A percentile compares a stretch with the other conserved stretches of the same genome.
phyloP scores from a whole-genome alignment of 1,139 yeast species.

The Nakaseomyces sp. region DNA sequence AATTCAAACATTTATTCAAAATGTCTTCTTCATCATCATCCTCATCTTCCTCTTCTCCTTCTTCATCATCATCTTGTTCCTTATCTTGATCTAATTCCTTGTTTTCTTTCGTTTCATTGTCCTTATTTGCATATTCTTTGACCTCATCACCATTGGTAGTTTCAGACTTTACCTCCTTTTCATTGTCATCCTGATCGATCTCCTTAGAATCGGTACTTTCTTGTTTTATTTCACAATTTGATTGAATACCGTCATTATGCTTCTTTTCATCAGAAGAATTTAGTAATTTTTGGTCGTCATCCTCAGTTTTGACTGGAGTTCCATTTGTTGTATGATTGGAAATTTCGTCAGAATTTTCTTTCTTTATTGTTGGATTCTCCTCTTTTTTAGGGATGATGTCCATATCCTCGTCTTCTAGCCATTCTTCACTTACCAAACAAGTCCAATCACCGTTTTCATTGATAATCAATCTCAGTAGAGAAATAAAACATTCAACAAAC shows the following conservation, averaged over 20 bases:
- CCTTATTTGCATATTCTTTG: conserved; percentile 31
- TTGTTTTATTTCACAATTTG: neutral
- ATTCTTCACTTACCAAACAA: conserved; percentile 30
- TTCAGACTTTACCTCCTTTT: neutral
- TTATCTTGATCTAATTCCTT: conserved; percentile 29
- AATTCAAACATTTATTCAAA: conserved; percentile 47
- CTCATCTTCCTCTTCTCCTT: conserved; percentile 16
- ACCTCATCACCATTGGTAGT: conserved; percentile 7
- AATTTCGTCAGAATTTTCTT: neutral
- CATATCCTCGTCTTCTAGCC: conserved; percentile 11
- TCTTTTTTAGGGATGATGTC: neutral
- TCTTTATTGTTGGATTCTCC: neutral
- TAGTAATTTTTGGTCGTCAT: neutral
- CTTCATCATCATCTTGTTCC: conserved; percentile 20
- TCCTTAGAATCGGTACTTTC: neutral
- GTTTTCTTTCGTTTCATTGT: conserved; percentile 50
- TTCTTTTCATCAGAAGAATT: neutral
- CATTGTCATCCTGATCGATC: neutral
- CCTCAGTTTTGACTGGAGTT: neutral
- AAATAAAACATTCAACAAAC: conserved; percentile 25
- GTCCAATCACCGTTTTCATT: conserved; percentile 32
- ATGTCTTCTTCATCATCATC: conserved; percentile 16
- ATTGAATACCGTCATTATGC: conserved; percentile 32
- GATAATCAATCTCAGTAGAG: conserved; percentile 24
- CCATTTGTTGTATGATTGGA: too few species aligned